Evolutionary conservation across 768 basidiomycete species (phyloP).

Genomic region (Trichaptum fuscoviolaceum): DNA sequence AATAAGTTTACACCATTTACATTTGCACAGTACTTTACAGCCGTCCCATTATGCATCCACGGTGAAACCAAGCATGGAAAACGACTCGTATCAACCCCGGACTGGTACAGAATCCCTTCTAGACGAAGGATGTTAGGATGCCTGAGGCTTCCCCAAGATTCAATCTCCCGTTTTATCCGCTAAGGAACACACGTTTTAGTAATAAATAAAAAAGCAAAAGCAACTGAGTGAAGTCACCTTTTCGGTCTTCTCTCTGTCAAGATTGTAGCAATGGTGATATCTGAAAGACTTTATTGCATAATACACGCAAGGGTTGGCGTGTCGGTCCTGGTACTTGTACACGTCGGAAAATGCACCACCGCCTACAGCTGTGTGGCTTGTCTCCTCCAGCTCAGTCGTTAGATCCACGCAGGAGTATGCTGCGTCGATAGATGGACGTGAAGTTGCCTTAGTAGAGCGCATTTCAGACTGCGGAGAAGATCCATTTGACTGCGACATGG

Average conservation of each 20-base stretch:
- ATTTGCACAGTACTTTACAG: neutral
- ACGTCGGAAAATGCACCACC: neutral
- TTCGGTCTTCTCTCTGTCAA: neutral
- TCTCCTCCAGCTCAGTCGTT: neutral
- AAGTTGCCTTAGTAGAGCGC: neutral
- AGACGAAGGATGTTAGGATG: neutral
- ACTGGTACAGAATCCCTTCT: neutral
- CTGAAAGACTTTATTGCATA: neutral
- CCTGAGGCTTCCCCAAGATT: neutral
- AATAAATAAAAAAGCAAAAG: neutral
- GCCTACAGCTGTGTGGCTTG: neutral
- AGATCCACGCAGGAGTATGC: neutral
- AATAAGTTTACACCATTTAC: neutral
- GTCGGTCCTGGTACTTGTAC: neutral
- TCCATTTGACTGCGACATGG: neutral
- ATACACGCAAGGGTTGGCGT: neutral
- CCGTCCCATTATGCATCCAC: neutral
- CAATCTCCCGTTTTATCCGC: neutral
- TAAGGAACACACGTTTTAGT: neutral
- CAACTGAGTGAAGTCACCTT: neutral
- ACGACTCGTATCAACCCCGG: neutral
- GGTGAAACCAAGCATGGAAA: neutral
- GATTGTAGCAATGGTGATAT: neutral
- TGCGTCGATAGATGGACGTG: neutral
- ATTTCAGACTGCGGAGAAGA: neutral